Percentiles rank a stretch among this genome's conserved stretches.
These are phyloP conservation scores for Eutrema heterophyllum DNA, from an alignment of 345 rosid genomes.

Conservation along the genomic window DNA sequence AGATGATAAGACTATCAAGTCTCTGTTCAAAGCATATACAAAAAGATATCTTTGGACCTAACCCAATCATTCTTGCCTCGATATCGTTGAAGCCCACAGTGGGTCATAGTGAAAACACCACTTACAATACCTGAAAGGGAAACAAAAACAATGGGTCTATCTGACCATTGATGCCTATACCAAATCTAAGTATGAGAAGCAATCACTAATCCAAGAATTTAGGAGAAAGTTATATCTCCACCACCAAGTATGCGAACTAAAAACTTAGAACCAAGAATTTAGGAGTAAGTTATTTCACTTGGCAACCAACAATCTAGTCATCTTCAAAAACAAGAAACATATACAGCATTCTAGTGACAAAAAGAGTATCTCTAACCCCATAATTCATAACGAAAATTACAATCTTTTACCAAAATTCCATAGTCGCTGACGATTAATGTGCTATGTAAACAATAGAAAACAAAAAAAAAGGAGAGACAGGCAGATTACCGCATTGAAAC, in stretches of 20 bases:
- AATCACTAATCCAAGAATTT: not conserved
- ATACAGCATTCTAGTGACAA: not conserved
- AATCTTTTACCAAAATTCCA: too few relatives aligned
- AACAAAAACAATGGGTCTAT: not conserved
- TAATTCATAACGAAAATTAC: not conserved
- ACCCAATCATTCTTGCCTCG: constrained; percentile 74
- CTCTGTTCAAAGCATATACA: not conserved
- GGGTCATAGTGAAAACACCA: constrained; percentile 58
- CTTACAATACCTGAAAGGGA: constrained; percentile 58
- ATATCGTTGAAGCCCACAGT: constrained; percentile 62
- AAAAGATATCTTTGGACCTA: constrained; percentile 18
- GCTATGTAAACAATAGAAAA: too few relatives aligned
- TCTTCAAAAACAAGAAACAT: not conserved
- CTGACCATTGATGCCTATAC: not conserved
- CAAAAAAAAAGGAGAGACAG: too few relatives aligned
- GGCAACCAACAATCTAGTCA: too few relatives aligned
- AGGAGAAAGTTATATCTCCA: not conserved
- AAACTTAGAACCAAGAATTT: not conserved
- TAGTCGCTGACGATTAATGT: not conserved
- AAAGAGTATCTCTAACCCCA: not conserved
- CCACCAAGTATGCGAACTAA: not conserved
- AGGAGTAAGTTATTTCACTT: too few relatives aligned
- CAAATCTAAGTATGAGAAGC: not conserved
- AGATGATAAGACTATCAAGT: not conserved
- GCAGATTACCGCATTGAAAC: constrained; percentile 63